Conservation (phyloP, 2,329 filamentous ascomycete species). For the Orbilia javanica region DNA sequence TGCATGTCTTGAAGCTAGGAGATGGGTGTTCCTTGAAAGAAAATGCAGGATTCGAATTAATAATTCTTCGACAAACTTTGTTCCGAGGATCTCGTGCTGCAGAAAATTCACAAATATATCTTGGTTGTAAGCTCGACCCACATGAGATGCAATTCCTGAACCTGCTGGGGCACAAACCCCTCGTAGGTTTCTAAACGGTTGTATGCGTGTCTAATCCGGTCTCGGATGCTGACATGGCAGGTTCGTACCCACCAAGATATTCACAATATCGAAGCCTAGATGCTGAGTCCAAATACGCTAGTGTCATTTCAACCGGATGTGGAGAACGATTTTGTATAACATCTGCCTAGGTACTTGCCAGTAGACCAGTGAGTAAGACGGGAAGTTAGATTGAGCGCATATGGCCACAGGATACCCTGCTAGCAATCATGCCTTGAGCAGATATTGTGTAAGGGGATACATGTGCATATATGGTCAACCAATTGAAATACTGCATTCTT, state of each 20-base stretch:
- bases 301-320: not conserved
- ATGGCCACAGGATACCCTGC: not conserved
- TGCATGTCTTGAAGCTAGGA: not conserved
- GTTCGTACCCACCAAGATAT: not conserved
- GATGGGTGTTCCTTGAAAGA: not conserved
- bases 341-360: not conserved
- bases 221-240: not conserved
- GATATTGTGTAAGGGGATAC: slow-evolving; percentile 41
- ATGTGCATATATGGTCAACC: slow-evolving; percentile 7
- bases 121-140: not conserved
- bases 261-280: not conserved
- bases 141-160: not conserved
- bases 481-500: not conserved
- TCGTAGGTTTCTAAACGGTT: not conserved
- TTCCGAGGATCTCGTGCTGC: not conserved
- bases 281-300: not conserved
- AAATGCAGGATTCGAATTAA: not conserved
- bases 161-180: not conserved
- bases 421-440: slow-evolving; percentile 8
- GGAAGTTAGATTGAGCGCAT: not conserved
- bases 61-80: not conserved
- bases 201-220: not conserved
- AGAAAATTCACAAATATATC: not conserved
- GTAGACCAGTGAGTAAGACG: not conserved
- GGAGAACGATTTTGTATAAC: not conserved